A percentile compares a stretch with the other conserved stretches of the same genome.
These are phyloP conservation scores for Paecilomyces formosus DNA, from an alignment of 2,329 filamentous ascomycete genomes.

Conservation along the genomic window DNA sequence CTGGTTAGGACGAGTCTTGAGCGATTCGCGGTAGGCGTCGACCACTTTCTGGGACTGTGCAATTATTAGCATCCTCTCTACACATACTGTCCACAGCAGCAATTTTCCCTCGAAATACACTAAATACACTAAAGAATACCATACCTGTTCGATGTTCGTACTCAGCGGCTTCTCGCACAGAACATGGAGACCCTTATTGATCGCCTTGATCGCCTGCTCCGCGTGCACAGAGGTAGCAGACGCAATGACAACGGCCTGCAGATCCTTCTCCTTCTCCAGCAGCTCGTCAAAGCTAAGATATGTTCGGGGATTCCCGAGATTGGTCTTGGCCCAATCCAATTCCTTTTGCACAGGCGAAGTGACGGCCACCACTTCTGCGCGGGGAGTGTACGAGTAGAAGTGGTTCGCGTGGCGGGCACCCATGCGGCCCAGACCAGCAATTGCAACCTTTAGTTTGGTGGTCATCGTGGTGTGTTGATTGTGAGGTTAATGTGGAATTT, in stretches of 20 bases:
- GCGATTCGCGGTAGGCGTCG: constrained; percentile 38
- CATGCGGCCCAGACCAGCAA: constrained; percentile 46
- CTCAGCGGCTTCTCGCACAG: constrained; percentile 49
- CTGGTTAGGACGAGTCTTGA: constrained; percentile 46
- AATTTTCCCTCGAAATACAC: background rate
- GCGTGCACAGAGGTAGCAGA: constrained; percentile 51
- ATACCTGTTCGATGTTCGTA: constrained; percentile 47
- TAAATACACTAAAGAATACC: constrained; percentile 29
- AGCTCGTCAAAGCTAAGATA: constrained; percentile 52
- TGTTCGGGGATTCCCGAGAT: constrained; percentile 46
- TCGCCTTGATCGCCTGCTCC: constrained; percentile 51
- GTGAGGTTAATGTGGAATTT: background rate
- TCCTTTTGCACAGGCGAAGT: constrained; percentile 41
- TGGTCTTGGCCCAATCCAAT: constrained; percentile 43
- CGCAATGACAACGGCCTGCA: constrained; percentile 50
- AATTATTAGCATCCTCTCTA: constrained; percentile 5
- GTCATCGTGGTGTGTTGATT: background rate
- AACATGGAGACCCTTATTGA: constrained; percentile 48
- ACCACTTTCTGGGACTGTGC: constrained; percentile 40
- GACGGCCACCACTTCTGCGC: constrained; percentile 43
- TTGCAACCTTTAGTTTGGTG: constrained; percentile 37
- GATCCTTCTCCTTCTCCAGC: constrained; percentile 44
- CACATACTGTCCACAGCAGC: background rate
- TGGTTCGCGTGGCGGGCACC: constrained; percentile 44
- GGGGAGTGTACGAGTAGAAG: constrained; percentile 40